Evolutionary conservation across 2,329 filamentous ascomycete genomes (phyloP), one percentile per base, ranked within the genome.

Genomic region (Colletotrichum shisoi): DNA sequence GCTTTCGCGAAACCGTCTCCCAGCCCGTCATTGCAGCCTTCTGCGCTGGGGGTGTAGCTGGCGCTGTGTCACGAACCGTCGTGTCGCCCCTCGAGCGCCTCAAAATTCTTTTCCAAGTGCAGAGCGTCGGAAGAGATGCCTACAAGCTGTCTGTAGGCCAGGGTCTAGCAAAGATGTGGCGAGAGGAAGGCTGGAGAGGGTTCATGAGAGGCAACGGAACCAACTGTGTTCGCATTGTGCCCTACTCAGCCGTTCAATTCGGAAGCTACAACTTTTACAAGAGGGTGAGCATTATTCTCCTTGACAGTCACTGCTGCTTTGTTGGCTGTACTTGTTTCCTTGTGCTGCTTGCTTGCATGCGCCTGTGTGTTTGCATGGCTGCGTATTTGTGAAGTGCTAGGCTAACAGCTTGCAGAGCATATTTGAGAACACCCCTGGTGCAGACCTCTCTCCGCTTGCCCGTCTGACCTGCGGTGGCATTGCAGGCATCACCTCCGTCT

Each of bases 181-280:
- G 84, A 73, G 95, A 99, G 77, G 95, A 99, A 79, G 95, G 95
- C 62, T 98, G 94, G 93, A 89, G 89, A 77, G 95, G 95, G 0
- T 96, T 98, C 79, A 96, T 99, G 94, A 89, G 93, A 71, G 95
- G 95, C 59, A 99, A 99, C 77, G 95, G 95, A 70, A 97, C 94
- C 69, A 99, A 99, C 79, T 99, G 95, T 83, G 92, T 99, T 74
- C 92, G 95, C 69, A 99, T 99, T 72, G 93, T 99, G 59, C 95
- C 95, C 4, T 99, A 99, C 79, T 98, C 94, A 57, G 95, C 95
- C 12, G 95, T 98, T 46, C 95, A 99, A 76, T 99, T 99, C 79
- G 94, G 94, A 72, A 96, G 93, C 76, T 99, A 98, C 82, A 98
- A 96, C 77, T 88, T 98, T 72, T 99, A 99, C 81, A 97, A 96